These are phyloP conservation scores for Phytophthora melonis DNA, from an alignment of 352 stramenopile genomes.

Conservation along the genomic window DNA sequence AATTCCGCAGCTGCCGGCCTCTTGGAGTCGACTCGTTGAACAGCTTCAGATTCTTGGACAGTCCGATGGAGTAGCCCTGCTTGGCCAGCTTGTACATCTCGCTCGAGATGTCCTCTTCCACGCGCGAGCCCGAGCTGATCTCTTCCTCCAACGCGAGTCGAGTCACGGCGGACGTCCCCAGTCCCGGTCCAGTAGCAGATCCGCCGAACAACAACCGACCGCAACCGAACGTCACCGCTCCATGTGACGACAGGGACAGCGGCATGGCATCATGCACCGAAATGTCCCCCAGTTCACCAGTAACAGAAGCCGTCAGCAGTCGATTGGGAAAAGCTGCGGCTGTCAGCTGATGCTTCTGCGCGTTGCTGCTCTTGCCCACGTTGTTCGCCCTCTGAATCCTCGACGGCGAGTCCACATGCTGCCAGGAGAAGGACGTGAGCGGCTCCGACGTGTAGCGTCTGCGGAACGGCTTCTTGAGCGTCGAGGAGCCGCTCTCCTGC, in stretches of 20 bases:
- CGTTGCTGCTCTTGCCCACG: constrained; percentile 31
- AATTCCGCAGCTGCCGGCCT: constrained; percentile 60
- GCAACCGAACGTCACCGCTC: constrained; percentile 80
- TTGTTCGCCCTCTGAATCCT: constrained; percentile 28
- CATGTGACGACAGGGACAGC: constrained; percentile 76
- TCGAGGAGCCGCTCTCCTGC: constrained; percentile 52
- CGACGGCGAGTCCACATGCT: constrained; percentile 53
- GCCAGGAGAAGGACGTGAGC: constrained; percentile 85
- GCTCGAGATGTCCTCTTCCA: constrained; percentile 76
- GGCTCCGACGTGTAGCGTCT: constrained; percentile 82
- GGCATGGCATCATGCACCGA: constrained; percentile 91
- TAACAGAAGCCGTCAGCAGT: constrained; percentile 74
- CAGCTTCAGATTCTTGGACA: constrained; percentile 82
- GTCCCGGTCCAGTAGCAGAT: constrained; percentile 29
- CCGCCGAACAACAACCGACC: constrained; percentile 77
- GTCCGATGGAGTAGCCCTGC: constrained; percentile 76
- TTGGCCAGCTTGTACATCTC: constrained; percentile 84
- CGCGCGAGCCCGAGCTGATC: constrained; percentile 16
- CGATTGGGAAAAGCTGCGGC: constrained; percentile 83
- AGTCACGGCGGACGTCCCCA: constrained; percentile 51
- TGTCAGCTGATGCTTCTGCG: constrained; percentile 47
- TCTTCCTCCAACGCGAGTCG: constrained; percentile 50
- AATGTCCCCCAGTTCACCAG: constrained; percentile 86
- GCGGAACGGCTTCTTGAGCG: constrained; percentile 80
- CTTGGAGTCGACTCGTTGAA: constrained; percentile 55